These are phyloP conservation scores for Coleophoma crateriformis DNA, from an alignment of 2,329 filamentous ascomycete genomes.

Conservation along the genomic window DNA sequence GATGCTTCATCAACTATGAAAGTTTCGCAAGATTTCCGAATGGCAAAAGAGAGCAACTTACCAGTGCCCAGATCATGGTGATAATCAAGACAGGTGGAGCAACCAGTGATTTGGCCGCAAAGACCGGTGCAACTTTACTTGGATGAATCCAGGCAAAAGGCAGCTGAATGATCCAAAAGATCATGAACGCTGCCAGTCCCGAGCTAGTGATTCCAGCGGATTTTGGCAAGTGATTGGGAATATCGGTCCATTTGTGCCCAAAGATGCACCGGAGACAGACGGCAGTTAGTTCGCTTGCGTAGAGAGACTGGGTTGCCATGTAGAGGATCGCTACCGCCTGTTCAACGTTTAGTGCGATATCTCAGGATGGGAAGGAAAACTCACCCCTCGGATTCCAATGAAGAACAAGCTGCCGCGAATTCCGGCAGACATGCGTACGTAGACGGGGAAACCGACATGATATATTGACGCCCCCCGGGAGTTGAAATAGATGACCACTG, in stretches of 20 bases:
- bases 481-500: constrained; percentile 1
- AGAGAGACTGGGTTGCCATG: constrained; percentile 60
- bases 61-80: constrained; percentile 55
- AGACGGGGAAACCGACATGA: constrained; percentile 1
- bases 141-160: constrained; percentile 19
- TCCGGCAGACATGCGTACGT: constrained; percentile 9
- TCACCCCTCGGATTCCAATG: constrained; percentile 30
- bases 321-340: constrained; percentile 35
- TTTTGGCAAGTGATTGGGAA: constrained; percentile 28
- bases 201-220: constrained; percentile 43
- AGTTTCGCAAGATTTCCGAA: constrained; percentile 3
- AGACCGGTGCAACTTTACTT: constrained; percentile 36
- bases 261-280: background rate
- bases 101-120: constrained; percentile 38
- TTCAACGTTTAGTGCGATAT: background rate
- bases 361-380: background rate
- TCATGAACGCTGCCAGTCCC: constrained; percentile 43
- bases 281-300: constrained; percentile 33
- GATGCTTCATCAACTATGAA: too few species aligned
- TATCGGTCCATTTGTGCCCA: background rate
- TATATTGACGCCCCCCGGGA: background rate
- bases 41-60: constrained; percentile 39
- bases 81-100: constrained; percentile 51
- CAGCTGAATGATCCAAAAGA: constrained; percentile 45
- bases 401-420: constrained; percentile 30